Evolutionary conservation across 768 basidiomycete species (phyloP).

Genomic region (Sistotremastrum niveocremeum): DNA sequence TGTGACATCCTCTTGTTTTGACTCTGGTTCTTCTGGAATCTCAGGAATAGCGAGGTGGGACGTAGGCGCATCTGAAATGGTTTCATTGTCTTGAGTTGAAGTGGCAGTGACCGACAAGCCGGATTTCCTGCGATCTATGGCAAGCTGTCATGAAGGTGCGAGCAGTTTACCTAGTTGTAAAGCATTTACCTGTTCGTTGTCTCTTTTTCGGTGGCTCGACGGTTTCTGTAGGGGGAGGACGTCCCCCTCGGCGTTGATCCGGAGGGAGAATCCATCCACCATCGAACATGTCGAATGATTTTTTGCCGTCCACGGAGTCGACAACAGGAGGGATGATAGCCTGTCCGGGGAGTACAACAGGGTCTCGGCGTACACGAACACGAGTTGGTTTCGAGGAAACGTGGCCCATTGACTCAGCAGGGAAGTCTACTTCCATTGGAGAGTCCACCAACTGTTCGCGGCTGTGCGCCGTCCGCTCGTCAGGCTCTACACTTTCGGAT

Average conservation of each 20-base stretch:
- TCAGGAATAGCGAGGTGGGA: constrained; percentile 32
- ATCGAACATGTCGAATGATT: constrained; percentile 73
- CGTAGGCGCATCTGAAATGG: neutral
- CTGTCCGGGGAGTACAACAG: constrained; percentile 12
- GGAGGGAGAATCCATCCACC: constrained; percentile 78
- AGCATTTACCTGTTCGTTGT: constrained; percentile 28
- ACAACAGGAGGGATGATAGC: constrained; percentile 42
- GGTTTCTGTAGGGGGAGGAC: constrained; percentile 31
- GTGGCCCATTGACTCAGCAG: neutral
- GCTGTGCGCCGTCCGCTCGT: constrained; percentile 22
- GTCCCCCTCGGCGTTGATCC: constrained; percentile 52
- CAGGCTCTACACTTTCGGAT: constrained; percentile 29
- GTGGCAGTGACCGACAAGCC: constrained; percentile 3
- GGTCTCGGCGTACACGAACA: constrained; percentile 6
- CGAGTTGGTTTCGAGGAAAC: constrained; percentile 2
- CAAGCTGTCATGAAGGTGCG: constrained; percentile 10
- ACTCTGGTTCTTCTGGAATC: constrained; percentile 11
- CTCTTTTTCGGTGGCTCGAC: constrained; percentile 41
- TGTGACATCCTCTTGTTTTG: constrained; percentile 14
- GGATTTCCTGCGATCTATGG: constrained; percentile 3
- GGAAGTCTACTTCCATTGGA: constrained; percentile 28
- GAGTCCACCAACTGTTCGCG: no score
- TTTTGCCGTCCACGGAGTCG: constrained; percentile 54
- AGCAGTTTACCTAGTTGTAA: neutral
- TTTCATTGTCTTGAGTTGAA: constrained; percentile 7